A percentile compares a stretch with the other conserved stretches of the same genome.
Conservation (phyloP, 176 grass and related monocot species). For the Metroxylon sagu region DNA sequence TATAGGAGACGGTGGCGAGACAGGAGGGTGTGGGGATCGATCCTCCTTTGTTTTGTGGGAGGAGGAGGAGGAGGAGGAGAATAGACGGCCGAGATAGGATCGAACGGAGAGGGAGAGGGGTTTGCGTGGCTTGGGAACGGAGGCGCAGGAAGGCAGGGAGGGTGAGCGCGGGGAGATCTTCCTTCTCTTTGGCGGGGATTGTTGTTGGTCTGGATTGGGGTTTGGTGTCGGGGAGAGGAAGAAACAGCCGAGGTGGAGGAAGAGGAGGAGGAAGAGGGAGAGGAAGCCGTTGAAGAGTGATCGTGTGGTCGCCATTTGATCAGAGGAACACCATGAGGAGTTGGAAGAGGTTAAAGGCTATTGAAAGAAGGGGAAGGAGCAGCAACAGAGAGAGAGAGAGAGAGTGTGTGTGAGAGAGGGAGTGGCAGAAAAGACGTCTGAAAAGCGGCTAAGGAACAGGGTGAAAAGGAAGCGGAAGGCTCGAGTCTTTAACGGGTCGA, state of each 20-base stretch:
- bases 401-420: neutral
- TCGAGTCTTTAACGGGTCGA: too few relatives aligned
- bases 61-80: slow-evolving; percentile 44
- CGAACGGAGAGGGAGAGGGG: slow-evolving; percentile 25
- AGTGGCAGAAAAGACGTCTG: neutral
- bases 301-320: neutral
- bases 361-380: neutral
- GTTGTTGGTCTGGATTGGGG: slow-evolving; percentile 14
- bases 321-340: slow-evolving; percentile 8
- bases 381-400: neutral
- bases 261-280: slow-evolving; percentile 49
- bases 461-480: too few relatives aligned
- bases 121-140: neutral
- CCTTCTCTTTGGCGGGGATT: slow-evolving; percentile 36
- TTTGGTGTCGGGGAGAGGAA: slow-evolving; percentile 32
- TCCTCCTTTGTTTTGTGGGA: slow-evolving; percentile 1
- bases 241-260: slow-evolving; percentile 56
- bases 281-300: slow-evolving; percentile 34
- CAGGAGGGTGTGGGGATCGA: slow-evolving; percentile 17
- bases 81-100: slow-evolving; percentile 40
- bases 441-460: too few relatives aligned
- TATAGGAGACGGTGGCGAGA: slow-evolving; percentile 10
- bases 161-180: slow-evolving; percentile 52
- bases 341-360: neutral
- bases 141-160: slow-evolving; percentile 15